Percentiles rank a stretch among this genome's conserved stretches.
These are phyloP conservation scores for Cutaneotrichosporon cavernicola DNA, from an alignment of 1,284 basidiomycete genomes.

Conservation along the genomic window DNA sequence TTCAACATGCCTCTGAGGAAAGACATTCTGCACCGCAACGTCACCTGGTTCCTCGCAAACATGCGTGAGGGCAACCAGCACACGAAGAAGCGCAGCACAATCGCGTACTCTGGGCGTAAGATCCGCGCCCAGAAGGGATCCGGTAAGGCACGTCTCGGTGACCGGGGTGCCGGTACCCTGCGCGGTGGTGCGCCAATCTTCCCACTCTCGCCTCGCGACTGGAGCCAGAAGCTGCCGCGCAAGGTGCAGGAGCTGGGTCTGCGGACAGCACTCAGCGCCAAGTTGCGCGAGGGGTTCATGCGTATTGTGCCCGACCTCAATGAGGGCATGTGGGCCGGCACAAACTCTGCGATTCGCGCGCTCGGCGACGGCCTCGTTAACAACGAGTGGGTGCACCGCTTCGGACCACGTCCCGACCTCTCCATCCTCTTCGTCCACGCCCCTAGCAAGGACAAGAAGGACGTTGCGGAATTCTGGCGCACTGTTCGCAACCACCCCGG, in stretches of 20 bases:
- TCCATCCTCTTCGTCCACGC: slow-evolving; percentile 50
- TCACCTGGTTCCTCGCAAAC: slow-evolving; percentile 82
- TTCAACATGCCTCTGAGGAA: slow-evolving; percentile 83
- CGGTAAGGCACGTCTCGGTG: slow-evolving; percentile 85
- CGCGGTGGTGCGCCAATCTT: slow-evolving; percentile 89
- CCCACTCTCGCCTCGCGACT: slow-evolving; percentile 85
- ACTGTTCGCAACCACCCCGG: slow-evolving; percentile 56
- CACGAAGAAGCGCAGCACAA: slow-evolving; percentile 88
- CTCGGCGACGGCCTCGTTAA: slow-evolving; percentile 46
- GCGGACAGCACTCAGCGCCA: slow-evolving; percentile 78
- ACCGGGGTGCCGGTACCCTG: slow-evolving; percentile 82
- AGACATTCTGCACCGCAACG: slow-evolving; percentile 90
- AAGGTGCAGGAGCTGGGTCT: slow-evolving; percentile 93
- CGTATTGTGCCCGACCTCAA: slow-evolving; percentile 74
- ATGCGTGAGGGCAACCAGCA: slow-evolving; percentile 63
- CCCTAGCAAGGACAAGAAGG: slow-evolving; percentile 28
- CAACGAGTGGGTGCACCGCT: slow-evolving; percentile 44
- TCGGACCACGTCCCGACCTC: slow-evolving; percentile 39
- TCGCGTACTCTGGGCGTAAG: slow-evolving; percentile 83
- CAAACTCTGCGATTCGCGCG: slow-evolving; percentile 38
- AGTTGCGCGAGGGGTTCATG: slow-evolving; percentile 70
- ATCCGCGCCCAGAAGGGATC: slow-evolving; percentile 88
- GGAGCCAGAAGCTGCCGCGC: slow-evolving; percentile 81
- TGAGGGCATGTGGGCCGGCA: slow-evolving; percentile 53
- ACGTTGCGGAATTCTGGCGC: slow-evolving; percentile 29